A percentile compares a stretch with the other conserved stretches of the same genome.
These are phyloP conservation scores for Fusarium sp. DNA, from an alignment of 2,329 filamentous ascomycete species.

Conservation along the genomic window DNA sequence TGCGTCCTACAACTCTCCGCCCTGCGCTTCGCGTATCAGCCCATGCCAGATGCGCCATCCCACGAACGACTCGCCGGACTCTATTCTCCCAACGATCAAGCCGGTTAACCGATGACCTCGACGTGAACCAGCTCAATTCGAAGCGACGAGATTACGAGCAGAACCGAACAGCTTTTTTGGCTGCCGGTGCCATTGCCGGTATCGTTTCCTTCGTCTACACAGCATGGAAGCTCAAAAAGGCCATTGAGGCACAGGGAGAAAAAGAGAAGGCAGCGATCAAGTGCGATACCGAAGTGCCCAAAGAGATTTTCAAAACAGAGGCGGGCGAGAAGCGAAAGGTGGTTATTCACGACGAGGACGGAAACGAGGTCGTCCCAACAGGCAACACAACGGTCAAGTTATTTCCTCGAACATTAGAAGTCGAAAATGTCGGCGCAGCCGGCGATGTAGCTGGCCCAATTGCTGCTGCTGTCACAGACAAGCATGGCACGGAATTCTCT, in stretches of 20 bases:
- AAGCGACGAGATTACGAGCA: slow-evolving; percentile 62
- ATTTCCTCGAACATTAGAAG: slow-evolving; percentile 78
- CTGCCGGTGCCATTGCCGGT: slow-evolving; percentile 62
- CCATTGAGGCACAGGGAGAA: slow-evolving; percentile 50
- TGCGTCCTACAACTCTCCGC: slow-evolving; percentile 49
- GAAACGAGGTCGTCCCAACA: slow-evolving; percentile 80
- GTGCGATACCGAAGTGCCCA: slow-evolving; percentile 54
- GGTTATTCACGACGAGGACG: slow-evolving; percentile 74
- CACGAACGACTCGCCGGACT: slow-evolving; percentile 43
- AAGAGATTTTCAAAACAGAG: slow-evolving; percentile 61
- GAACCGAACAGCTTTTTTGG: slow-evolving; percentile 63
- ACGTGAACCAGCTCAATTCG: slow-evolving; percentile 61
- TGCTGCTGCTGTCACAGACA: slow-evolving; percentile 53
- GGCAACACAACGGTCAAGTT: slow-evolving; percentile 82
- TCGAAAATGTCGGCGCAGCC: slow-evolving; percentile 60
- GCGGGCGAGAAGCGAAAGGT: slow-evolving; percentile 65
- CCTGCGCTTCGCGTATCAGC: slow-evolving; percentile 44
- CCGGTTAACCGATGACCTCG: slow-evolving; percentile 61
- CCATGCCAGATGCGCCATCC: slow-evolving; percentile 40
- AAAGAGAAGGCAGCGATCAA: slow-evolving; percentile 58
- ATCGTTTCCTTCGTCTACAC: slow-evolving; percentile 64
- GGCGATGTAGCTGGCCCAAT: slow-evolving; percentile 49
- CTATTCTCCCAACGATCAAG: slow-evolving; percentile 47
- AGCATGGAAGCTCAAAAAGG: slow-evolving; percentile 62
- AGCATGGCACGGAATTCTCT: slow-evolving; percentile 77